Percentiles rank a stretch among this genome's conserved stretches.
These are phyloP conservation scores for Podospora didyma DNA, from an alignment of 495 filamentous ascomycete genomes.

Conservation along the genomic window DNA sequence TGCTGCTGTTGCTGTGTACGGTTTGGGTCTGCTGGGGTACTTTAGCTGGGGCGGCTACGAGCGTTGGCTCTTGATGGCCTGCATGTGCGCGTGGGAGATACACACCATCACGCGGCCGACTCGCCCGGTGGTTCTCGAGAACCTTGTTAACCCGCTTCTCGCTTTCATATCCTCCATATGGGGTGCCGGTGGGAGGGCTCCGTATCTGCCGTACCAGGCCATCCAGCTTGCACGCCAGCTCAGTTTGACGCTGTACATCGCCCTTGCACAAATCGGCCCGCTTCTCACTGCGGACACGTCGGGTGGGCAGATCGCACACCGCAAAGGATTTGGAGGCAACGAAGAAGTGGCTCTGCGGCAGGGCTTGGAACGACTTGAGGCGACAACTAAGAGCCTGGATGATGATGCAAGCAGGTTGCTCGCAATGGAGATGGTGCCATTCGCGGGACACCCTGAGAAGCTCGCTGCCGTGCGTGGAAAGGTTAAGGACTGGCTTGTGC, in stretches of 20 bases:
- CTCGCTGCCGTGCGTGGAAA: slow-evolving; percentile 57
- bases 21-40: slow-evolving; percentile 73
- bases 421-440: slow-evolving; percentile 78
- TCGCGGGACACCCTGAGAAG: slow-evolving; percentile 62
- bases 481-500: slow-evolving; percentile 72
- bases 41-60: slow-evolving; percentile 83
- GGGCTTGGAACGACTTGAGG: slow-evolving; percentile 56
- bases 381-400: slow-evolving; percentile 52
- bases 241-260: slow-evolving; percentile 79
- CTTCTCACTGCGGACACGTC: slow-evolving; percentile 45
- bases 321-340: slow-evolving; percentile 3
- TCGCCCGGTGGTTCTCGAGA: slow-evolving; percentile 50
- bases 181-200: slow-evolving; percentile 31
- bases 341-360: slow-evolving; percentile 36
- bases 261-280: slow-evolving; percentile 77
- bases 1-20: slow-evolving; percentile 58
- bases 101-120: slow-evolving; percentile 65
- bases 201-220: slow-evolving; percentile 86
- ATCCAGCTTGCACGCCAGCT: slow-evolving; percentile 72
- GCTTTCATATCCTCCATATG: slow-evolving; percentile 28
- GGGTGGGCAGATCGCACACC: slow-evolving; percentile 19
- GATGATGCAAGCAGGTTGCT: slow-evolving; percentile 65
- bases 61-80: slow-evolving; percentile 75
- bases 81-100: slow-evolving; percentile 69
- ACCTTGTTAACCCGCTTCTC: slow-evolving; percentile 62